These are phyloP conservation scores for Chiua virens DNA, from an alignment of 768 basidiomycete species.

Conservation along the genomic window DNA sequence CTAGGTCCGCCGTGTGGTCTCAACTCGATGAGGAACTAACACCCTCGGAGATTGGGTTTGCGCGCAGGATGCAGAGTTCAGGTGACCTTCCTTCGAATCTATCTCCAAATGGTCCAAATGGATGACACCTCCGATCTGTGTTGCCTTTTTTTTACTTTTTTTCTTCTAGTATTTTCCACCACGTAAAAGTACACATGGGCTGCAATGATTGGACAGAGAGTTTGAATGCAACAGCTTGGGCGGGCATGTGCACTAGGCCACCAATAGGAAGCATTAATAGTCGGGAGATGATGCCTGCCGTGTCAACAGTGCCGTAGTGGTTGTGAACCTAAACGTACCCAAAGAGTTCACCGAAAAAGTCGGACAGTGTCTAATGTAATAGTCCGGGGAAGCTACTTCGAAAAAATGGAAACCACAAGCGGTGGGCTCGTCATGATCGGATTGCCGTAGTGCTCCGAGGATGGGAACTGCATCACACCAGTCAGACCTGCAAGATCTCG, in stretches of 20 bases:
- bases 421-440: slow-evolving; percentile 1
- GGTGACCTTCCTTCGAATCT: slow-evolving; percentile 4
- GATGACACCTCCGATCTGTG: slow-evolving; percentile 10
- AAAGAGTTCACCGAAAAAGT: slow-evolving; percentile 6
- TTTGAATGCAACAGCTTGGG: not conserved
- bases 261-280: slow-evolving; percentile 3
- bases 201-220: not conserved
- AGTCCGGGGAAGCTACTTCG: slow-evolving; percentile 7
- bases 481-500: not conserved
- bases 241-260: slow-evolving; percentile 1
- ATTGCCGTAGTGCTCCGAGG: slow-evolving; percentile 16
- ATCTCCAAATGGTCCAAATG: slow-evolving; percentile 22
- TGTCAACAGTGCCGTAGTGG: too few species aligned
- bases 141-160: not conserved
- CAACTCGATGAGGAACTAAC: slow-evolving; percentile 14
- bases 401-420: slow-evolving; percentile 16
- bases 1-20: slow-evolving; percentile 13
- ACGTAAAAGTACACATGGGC: slow-evolving; percentile 22
- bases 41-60: slow-evolving; percentile 28
- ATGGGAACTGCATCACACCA: not conserved
- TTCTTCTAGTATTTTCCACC: slow-evolving; percentile 7
- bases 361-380: slow-evolving; percentile 1
- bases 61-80: slow-evolving; percentile 16
- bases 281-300: slow-evolving; percentile 1
- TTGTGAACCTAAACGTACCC: not conserved